phyloP scores from a whole-genome alignment of 2,329 filamentous ascomycete genomes.

The Calcarisporium arbuscula region DNA sequence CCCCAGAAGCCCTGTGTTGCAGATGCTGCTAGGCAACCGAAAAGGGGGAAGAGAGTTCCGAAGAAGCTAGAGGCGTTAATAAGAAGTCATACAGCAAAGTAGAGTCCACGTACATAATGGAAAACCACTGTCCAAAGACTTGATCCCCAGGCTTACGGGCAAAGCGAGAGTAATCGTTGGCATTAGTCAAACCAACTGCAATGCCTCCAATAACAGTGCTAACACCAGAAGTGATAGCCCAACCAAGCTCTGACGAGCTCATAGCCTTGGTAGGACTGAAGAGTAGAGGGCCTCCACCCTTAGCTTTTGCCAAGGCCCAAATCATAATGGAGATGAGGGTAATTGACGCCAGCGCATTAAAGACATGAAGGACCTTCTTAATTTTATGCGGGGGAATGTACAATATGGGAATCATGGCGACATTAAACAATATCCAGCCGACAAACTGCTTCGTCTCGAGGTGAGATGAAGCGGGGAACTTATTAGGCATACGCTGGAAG shows the following conservation, averaged over 20 bases:
- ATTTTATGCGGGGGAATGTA: not conserved
- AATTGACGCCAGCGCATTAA: not conserved
- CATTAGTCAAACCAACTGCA: not conserved
- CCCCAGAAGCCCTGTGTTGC: not conserved
- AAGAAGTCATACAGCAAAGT: not conserved
- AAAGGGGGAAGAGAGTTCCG: not conserved
- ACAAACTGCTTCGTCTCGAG: constrained; percentile 20
- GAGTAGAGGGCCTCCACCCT: not conserved
- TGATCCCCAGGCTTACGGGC: constrained; percentile 1
- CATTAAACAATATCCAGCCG: constrained; percentile 20
- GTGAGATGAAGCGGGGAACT: constrained; percentile 15
- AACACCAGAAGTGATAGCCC: not conserved
- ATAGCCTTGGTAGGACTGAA: not conserved
- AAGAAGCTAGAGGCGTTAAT: not conserved
- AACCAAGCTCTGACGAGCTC: not conserved
- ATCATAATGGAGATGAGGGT: constrained; percentile 1
- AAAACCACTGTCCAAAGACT: constrained; percentile 1
- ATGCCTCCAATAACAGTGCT: not conserved
- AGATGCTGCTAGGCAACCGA: not conserved
- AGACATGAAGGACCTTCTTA: not conserved
- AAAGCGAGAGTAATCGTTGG: not conserved
- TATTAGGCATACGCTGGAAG: constrained; percentile 18
- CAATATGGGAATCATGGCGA: not conserved
- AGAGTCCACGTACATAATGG: not conserved
- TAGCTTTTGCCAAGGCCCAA: not conserved